Percentiles rank a stretch among this genome's conserved stretches.
These are phyloP conservation scores for Ploettnerulaceae sp. DNA, from an alignment of 2,329 filamentous ascomycete species.

Conservation along the genomic window DNA sequence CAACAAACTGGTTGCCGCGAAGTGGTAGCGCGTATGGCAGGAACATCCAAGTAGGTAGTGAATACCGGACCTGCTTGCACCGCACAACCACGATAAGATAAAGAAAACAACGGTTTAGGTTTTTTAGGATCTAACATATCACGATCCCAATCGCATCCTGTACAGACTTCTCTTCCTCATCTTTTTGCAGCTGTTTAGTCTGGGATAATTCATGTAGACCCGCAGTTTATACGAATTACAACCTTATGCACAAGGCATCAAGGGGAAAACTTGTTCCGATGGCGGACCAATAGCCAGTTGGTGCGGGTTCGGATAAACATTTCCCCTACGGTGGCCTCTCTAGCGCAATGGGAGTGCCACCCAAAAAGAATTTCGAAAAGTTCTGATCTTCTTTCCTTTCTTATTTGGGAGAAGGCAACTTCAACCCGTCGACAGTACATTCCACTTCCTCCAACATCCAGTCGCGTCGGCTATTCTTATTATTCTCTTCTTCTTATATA, in stretches of 20 bases:
- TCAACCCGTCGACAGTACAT: constrained; percentile 55
- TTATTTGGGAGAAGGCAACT: constrained; percentile 52
- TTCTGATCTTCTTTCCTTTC: constrained; percentile 36
- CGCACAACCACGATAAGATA: not conserved
- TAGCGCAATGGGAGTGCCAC: not conserved
- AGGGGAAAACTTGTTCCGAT: not conserved
- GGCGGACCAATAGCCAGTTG: too few species aligned
- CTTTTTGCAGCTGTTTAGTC: too few species aligned
- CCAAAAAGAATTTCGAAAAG: constrained; percentile 12
- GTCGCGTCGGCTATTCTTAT: constrained; percentile 39
- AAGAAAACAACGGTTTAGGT: too few species aligned
- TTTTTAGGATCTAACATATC: too few species aligned
- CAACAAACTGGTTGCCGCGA: constrained; percentile 5
- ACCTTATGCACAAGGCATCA: not conserved
- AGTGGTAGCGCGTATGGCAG: constrained; percentile 2
- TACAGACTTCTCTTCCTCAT: too few species aligned
- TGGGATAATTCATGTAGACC: too few species aligned
- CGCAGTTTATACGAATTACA: too few species aligned
- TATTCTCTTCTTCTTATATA: constrained; percentile 7
- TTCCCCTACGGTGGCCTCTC: not conserved
- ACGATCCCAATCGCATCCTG: too few species aligned
- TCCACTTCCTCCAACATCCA: constrained; percentile 31
- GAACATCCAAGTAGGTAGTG: constrained; percentile 4
- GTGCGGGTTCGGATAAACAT: not conserved
- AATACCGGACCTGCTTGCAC: not conserved